Conservation (phyloP, 805 yeast genomes). For the Candida gorgasii region DNA sequence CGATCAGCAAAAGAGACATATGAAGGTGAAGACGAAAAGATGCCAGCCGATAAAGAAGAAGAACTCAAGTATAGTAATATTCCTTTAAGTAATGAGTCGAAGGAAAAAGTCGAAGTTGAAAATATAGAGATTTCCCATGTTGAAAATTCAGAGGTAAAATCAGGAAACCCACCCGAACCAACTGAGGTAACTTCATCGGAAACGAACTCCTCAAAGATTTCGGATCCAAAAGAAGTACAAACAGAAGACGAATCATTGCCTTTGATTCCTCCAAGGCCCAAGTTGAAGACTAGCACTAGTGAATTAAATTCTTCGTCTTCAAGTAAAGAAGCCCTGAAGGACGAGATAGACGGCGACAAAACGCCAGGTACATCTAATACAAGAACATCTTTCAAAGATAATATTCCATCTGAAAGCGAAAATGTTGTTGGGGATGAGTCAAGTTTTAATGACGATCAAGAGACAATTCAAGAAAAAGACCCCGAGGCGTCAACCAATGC, state of each 20-base stretch:
- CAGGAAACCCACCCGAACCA: no score
- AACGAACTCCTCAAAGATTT: background rate
- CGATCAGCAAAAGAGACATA: background rate
- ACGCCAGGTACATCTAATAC: constrained; percentile 35
- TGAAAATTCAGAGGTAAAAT: no score
- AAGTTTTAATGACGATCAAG: constrained; percentile 32
- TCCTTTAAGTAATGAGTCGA: no score
- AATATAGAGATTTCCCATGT: no score
- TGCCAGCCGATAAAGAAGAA: no score
- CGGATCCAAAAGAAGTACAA: background rate
- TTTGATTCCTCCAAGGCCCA: constrained; percentile 13
- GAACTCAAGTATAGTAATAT: no score
- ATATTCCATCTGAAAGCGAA: constrained; percentile 18
- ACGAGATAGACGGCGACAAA: constrained; percentile 25
- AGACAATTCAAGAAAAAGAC: constrained; percentile 29
- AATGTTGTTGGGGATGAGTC: constrained; percentile 17
- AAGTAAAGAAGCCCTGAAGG: background rate
- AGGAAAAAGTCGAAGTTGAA: no score
- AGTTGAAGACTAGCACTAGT: background rate
- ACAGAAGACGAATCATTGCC: constrained; percentile 11
- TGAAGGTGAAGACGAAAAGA: no score
- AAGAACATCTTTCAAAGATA: constrained; percentile 30
- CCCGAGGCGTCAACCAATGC: background rate
- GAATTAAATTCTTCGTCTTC: constrained; percentile 1
- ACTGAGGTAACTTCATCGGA: no score